A percentile compares a stretch with the other conserved stretches of the same genome.
These are phyloP conservation scores for Solanum chmielewskii DNA, from an alignment of 257 asterid genomes.

Conservation along the genomic window DNA sequence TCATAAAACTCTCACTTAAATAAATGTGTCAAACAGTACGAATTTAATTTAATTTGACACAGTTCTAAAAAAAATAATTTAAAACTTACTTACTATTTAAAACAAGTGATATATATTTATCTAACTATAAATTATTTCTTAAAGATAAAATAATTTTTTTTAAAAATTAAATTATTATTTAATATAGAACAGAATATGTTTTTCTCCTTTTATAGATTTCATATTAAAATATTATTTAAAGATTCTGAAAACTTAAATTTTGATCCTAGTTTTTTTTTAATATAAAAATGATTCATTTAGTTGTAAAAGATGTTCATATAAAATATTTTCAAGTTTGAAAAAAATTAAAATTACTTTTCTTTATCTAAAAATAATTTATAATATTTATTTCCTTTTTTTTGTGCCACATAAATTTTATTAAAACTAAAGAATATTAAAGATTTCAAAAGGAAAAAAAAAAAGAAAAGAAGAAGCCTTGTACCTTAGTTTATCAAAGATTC, in stretches of 20 bases:
- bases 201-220: not conserved
- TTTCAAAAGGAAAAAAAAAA: not conserved
- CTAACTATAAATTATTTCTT: fast-evolving
- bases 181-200: not conserved
- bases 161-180: no score
- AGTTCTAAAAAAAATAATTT: no score
- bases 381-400: not conserved
- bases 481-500: not conserved
- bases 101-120: no score
- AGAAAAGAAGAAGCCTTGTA: not conserved
- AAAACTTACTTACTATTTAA: no score
- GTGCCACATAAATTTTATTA: not conserved
- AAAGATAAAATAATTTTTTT: no score
- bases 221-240: not conserved
- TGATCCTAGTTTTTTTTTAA: no score
- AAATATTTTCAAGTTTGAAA: not conserved
- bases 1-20: not conserved
- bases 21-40: not conserved
- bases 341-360: not conserved
- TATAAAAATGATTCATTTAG: no score
- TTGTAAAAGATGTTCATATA: no score
- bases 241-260: not conserved
- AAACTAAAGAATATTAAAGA: not conserved
- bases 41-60: no score
- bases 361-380: not conserved